phyloP scores from a whole-genome alignment of 176 grass and related monocot species.

The Hsuehochloa calcarea region DNA sequence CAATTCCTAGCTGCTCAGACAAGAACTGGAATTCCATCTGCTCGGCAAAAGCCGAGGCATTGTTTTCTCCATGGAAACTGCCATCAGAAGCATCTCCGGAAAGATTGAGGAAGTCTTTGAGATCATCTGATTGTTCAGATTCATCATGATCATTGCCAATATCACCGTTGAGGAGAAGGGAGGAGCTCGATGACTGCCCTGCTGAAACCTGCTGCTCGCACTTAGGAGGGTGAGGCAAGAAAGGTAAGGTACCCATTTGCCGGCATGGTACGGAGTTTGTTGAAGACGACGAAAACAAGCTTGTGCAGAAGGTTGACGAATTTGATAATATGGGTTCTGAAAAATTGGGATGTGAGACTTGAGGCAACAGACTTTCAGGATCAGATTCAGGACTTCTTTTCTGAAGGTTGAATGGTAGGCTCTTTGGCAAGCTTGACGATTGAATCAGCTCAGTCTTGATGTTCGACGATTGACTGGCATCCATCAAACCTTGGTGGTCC shows the following conservation, averaged over 20 bases:
- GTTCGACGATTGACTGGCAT: conserved; percentile 46
- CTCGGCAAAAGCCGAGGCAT: not conserved
- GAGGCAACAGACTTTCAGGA: conserved; percentile 52
- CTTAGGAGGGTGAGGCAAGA: conserved; percentile 79
- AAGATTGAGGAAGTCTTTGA: conserved; percentile 79
- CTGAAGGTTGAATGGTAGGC: conserved; percentile 37
- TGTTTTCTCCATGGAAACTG: conserved; percentile 66
- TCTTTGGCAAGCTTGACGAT: conserved; percentile 37
- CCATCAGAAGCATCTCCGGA: conserved; percentile 66
- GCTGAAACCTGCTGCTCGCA: conserved; percentile 48
- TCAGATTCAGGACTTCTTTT: conserved; percentile 52
- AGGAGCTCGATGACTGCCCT: conserved; percentile 47
- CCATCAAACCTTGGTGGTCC: conserved; percentile 1
- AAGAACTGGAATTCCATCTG: conserved; percentile 92
- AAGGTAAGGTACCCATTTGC: conserved; percentile 53
- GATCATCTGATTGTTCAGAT: conserved; percentile 58
- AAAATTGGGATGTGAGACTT: conserved; percentile 48
- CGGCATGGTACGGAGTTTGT: conserved; percentile 34
- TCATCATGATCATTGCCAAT: conserved; percentile 38
- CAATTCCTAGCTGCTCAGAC: conserved; percentile 89
- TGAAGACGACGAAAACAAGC: conserved; percentile 65
- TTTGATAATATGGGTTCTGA: conserved; percentile 63
- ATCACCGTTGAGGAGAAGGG: conserved; percentile 35
- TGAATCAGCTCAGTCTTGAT: conserved; percentile 45
- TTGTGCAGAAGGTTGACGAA: conserved; percentile 89